These are phyloP conservation scores for Rhododendron henanense DNA, from an alignment of 148 eudicot genomes.

Conservation along the genomic window DNA sequence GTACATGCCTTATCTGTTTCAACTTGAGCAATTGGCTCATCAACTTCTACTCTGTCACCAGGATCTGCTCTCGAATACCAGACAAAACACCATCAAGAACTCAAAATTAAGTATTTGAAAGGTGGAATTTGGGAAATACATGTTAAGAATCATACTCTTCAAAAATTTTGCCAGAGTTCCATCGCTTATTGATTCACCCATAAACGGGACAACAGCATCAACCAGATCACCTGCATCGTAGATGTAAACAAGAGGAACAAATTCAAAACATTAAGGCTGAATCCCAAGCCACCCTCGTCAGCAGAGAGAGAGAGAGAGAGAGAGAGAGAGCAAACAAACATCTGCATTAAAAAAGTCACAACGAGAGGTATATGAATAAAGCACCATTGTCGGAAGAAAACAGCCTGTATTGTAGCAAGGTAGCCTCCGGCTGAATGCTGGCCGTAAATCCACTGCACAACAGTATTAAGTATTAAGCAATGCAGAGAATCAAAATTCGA, in stretches of 20 bases:
- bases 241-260: background rate
- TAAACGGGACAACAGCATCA: slow-evolving; percentile 90
- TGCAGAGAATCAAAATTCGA: slow-evolving; percentile 4
- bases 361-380: slow-evolving; percentile 8
- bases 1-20: slow-evolving; percentile 86
- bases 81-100: slow-evolving; percentile 10
- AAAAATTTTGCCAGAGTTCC: slow-evolving; percentile 84
- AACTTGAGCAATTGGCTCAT: slow-evolving; percentile 91
- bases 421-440: slow-evolving; percentile 31
- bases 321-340: background rate
- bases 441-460: slow-evolving; percentile 43
- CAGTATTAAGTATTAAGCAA: background rate
- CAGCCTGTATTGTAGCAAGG: slow-evolving; percentile 29
- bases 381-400: slow-evolving; percentile 68
- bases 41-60: slow-evolving; percentile 81
- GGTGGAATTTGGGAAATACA: background rate
- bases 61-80: slow-evolving; percentile 46
- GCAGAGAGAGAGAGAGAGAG: slow-evolving; percentile 6
- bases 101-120: background rate
- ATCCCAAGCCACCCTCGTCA: background rate
- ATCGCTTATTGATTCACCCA: slow-evolving; percentile 97
- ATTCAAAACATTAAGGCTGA: background rate
- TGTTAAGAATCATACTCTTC: slow-evolving; percentile 54
- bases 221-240: slow-evolving; percentile 58
- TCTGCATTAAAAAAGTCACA: background rate